A percentile compares a stretch with the other conserved stretches of the same genome.
Conservation (phyloP, 805 yeast genomes). For the Pichia exigua region DNA sequence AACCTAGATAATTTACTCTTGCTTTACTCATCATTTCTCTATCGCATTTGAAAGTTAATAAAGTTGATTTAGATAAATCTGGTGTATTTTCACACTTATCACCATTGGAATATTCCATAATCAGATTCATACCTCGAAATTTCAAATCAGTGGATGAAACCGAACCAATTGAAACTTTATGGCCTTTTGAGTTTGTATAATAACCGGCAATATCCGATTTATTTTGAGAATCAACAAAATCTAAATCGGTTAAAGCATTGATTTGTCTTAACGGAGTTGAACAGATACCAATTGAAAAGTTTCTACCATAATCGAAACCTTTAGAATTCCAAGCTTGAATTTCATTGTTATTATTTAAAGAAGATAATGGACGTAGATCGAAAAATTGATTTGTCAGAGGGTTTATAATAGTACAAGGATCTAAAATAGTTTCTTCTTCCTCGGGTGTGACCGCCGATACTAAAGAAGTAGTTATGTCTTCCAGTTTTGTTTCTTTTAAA, state of each 20-base stretch:
- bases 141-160: constrained; percentile 46
- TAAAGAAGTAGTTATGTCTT: background rate
- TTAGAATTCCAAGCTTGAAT: constrained; percentile 54
- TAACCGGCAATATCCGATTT: constrained; percentile 47
- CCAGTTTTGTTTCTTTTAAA: background rate
- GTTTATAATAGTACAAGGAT: constrained; percentile 37
- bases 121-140: constrained; percentile 64
- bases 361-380: constrained; percentile 35
- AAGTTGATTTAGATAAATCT: constrained; percentile 48
- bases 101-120: constrained; percentile 65
- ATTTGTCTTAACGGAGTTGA: constrained; percentile 40
- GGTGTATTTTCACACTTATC: constrained; percentile 41
- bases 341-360: constrained; percentile 23
- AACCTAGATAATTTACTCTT: constrained; percentile 60
- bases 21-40: constrained; percentile 62
- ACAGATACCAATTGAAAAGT: constrained; percentile 71
- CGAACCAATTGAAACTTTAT: constrained; percentile 51
- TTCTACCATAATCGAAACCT: constrained; percentile 62
- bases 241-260: constrained; percentile 19
- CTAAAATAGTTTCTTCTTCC: constrained; percentile 8
- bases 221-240: constrained; percentile 29
- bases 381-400: constrained; percentile 39
- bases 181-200: constrained; percentile 39
- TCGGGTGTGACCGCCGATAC: background rate
- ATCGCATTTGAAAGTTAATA: constrained; percentile 72